Percentiles rank a stretch among this genome's conserved stretches.
These are phyloP conservation scores for Aspergillus saccharolyticus DNA, from an alignment of 495 filamentous ascomycete species.

Conservation along the genomic window DNA sequence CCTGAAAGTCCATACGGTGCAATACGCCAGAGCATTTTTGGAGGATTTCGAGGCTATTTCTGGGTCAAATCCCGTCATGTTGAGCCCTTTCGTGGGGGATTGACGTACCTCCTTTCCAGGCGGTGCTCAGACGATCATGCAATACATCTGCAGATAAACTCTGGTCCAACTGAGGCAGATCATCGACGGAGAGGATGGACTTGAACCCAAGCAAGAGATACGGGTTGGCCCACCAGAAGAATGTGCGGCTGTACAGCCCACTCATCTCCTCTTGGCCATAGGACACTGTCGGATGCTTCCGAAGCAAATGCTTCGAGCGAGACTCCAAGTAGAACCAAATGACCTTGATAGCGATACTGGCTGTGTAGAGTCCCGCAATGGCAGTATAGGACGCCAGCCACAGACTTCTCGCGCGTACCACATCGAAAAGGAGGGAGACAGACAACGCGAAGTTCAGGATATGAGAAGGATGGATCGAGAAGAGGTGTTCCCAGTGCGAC, in stretches of 20 bases:
- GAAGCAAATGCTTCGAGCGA: background rate
- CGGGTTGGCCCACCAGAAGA: conserved; percentile 1
- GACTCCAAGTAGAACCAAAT: background rate
- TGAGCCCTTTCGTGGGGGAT: too few relatives aligned
- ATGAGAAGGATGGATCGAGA: background rate
- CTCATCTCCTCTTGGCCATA: background rate
- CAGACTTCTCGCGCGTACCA: background rate
- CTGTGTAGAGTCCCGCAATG: background rate
- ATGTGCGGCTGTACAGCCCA: background rate
- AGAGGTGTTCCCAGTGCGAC: background rate
- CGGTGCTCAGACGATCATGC: background rate
- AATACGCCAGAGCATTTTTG: background rate
- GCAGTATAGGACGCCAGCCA: background rate
- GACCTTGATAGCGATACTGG: background rate
- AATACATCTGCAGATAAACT: background rate
- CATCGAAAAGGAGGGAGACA: background rate
- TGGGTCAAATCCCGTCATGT: background rate
- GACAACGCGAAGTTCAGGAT: background rate
- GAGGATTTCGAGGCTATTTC: background rate
- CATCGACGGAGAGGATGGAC: background rate
- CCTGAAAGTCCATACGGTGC: background rate
- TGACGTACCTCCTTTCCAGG: too few relatives aligned
- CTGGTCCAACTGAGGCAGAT: background rate
- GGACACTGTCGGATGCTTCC: too few relatives aligned
- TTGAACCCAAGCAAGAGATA: background rate